Percentiles rank a stretch among this genome's conserved stretches.
Conservation (phyloP, 331 rosid genomes). For the Erythrophleum ivorense region DNA sequence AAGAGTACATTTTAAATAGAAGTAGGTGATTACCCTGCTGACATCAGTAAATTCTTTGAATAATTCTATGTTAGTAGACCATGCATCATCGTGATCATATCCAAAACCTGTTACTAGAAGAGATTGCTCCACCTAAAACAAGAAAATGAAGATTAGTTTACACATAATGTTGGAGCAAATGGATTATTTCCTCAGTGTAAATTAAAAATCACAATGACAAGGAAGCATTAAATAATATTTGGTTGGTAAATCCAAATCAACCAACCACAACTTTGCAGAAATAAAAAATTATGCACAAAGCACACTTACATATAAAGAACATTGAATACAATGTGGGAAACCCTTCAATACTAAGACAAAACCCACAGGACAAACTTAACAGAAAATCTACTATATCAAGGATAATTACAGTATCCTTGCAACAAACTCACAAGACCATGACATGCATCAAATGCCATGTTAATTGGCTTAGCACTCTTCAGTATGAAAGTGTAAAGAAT, state of each 20-base stretch:
- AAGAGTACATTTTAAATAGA: conserved; percentile 8
- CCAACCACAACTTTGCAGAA: neutral
- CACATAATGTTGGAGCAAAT: neutral
- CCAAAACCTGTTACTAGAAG: conserved; percentile 98
- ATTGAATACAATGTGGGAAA: neutral
- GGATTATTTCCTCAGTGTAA: neutral
- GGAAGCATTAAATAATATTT: neutral
- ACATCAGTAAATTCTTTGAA: conserved; percentile 87
- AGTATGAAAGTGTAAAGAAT: neutral
- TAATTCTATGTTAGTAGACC: conserved; percentile 86
- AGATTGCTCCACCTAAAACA: conserved; percentile 80
- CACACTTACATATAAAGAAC: neutral
- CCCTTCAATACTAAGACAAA: neutral
- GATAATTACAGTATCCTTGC: neutral
- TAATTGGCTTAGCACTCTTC: neutral
- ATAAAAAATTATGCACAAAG: neutral
- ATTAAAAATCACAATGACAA: neutral
- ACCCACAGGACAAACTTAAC: neutral
- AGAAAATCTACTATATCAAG: neutral
- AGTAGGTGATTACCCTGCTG: conserved; percentile 76
- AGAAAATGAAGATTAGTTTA: conserved; percentile 30
- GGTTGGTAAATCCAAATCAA: conserved; percentile 5
- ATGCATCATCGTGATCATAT: conserved; percentile 91
- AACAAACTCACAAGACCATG: neutral
- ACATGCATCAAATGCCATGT: neutral